A percentile compares a stretch with the other conserved stretches of the same genome.
phyloP scores from a whole-genome alignment of 768 basidiomycete genomes.

The Boletus edulis region DNA sequence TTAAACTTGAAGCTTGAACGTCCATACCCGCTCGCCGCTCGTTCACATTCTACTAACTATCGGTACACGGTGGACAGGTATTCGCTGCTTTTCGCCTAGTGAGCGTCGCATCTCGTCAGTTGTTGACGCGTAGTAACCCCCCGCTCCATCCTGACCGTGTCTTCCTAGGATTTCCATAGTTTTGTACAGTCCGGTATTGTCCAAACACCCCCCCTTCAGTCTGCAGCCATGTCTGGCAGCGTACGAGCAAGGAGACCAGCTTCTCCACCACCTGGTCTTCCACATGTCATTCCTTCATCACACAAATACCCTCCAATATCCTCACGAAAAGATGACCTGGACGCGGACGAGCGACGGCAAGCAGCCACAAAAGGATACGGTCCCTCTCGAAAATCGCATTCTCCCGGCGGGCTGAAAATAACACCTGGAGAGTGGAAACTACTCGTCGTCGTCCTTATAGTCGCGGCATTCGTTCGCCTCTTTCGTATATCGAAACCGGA shows the following conservation, averaged over 20 bases:
- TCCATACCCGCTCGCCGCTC: too few relatives aligned
- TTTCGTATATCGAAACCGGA: constrained; percentile 83
- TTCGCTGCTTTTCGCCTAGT: too few relatives aligned
- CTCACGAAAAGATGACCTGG: constrained; percentile 59
- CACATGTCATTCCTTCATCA: constrained; percentile 31
- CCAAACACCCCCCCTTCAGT: constrained; percentile 4
- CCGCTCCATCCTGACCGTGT: not conserved
- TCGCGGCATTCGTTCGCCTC: constrained; percentile 80
- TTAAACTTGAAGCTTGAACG: too few relatives aligned
- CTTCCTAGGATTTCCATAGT: not conserved
- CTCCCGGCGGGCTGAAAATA: constrained; percentile 62
- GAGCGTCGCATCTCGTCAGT: not conserved
- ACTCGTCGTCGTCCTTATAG: constrained; percentile 57
- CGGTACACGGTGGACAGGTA: not conserved
- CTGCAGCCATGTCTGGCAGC: constrained; percentile 37
- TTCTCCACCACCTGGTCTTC: constrained; percentile 56
- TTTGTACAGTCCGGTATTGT: constrained; percentile 24
- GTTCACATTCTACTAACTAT: not conserved
- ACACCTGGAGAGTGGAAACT: constrained; percentile 77
- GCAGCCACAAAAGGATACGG: constrained; percentile 65
- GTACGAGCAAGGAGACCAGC: constrained; percentile 69
- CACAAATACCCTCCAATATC: constrained; percentile 59
- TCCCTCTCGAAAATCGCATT: constrained; percentile 45
- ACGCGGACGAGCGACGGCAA: constrained; percentile 69
- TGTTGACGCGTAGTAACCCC: not conserved